phyloP scores from a whole-genome alignment of 192 early-diverging fungal genomes.

The Coemansia sp. region DNA sequence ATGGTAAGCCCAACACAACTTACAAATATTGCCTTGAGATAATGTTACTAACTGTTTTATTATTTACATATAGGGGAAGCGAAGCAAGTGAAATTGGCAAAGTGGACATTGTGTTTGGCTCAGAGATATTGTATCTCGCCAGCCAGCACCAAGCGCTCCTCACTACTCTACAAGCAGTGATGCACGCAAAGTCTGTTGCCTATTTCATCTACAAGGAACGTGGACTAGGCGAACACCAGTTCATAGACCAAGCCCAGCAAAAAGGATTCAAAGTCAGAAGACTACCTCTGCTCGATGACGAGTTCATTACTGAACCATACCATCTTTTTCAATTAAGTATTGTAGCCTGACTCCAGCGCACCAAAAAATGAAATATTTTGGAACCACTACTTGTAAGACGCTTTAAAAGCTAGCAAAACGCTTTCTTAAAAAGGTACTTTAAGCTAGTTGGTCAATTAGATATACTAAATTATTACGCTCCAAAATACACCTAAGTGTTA shows the following conservation, averaged over 20 bases:
- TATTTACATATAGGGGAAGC: not conserved
- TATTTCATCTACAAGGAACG: not conserved
- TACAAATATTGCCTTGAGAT: too few species aligned
- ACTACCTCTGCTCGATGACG: not conserved
- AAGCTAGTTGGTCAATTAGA: not conserved
- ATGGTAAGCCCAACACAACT: slow-evolving; percentile 1
- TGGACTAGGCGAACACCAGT: not conserved
- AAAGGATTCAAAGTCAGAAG: not conserved
- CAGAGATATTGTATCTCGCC: not conserved
- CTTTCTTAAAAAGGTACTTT: slow-evolving; percentile 1
- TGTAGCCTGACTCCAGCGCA: slow-evolving; percentile 36
- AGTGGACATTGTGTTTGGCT: not conserved
- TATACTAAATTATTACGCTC: not conserved
- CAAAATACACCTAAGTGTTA: not conserved
- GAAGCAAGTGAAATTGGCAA: not conserved
- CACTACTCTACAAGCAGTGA: not conserved
- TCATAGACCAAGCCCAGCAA: not conserved
- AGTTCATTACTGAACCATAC: not conserved
- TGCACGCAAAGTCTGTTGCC: not conserved
- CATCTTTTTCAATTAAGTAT: not conserved
- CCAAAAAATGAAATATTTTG: not conserved
- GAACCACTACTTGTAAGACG: not conserved
- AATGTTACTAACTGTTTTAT: not conserved
- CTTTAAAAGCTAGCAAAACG: slow-evolving; percentile 9
- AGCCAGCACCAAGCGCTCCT: not conserved